Conservation (phyloP, 352 stramenopile genomes). For the Globisporangium cederbergense region DNA sequence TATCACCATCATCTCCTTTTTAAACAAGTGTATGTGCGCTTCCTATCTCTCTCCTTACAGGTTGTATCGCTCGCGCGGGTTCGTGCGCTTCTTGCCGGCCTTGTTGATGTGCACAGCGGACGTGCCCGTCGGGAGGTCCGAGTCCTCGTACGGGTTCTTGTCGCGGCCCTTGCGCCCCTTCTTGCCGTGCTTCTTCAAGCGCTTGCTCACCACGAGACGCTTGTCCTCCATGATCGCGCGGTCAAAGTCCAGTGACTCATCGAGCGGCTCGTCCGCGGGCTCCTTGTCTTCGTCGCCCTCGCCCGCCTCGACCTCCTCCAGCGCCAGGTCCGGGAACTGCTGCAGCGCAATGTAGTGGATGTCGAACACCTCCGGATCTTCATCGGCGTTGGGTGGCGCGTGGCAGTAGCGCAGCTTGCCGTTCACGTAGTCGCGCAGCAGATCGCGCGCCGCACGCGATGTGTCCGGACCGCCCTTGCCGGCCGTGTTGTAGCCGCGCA, state of each 20-base stretch:
- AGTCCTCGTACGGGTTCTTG: slow-evolving; percentile 96
- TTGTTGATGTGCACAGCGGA: slow-evolving; percentile 62
- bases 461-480: slow-evolving; percentile 95
- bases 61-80: slow-evolving; percentile 38
- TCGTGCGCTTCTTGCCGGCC: slow-evolving; percentile 73
- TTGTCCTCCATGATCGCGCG: slow-evolving; percentile 65
- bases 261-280: slow-evolving; percentile 21
- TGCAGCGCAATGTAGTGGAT: slow-evolving; percentile 60
- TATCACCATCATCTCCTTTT: not conserved
- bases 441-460: slow-evolving; percentile 91
- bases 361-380: slow-evolving; percentile 63
- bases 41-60: slow-evolving; percentile 12
- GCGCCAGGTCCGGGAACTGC: slow-evolving; percentile 52
- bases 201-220: slow-evolving; percentile 56
- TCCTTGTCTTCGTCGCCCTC: slow-evolving; percentile 18
- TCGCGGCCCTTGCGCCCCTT: slow-evolving; percentile 96
- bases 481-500: slow-evolving; percentile 91
- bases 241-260: slow-evolving; percentile 66
- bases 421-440: slow-evolving; percentile 98
- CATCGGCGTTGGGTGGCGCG: slow-evolving; percentile 73
- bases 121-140: slow-evolving; percentile 54
- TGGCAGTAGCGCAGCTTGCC: slow-evolving; percentile 98
- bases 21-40: not conserved
- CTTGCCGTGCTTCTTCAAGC: slow-evolving; percentile 92
- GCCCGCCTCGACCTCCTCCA: slow-evolving; percentile 12